Evolutionary conservation across 306 rosid species (phyloP).

Genomic region (Prunus campanulata): DNA sequence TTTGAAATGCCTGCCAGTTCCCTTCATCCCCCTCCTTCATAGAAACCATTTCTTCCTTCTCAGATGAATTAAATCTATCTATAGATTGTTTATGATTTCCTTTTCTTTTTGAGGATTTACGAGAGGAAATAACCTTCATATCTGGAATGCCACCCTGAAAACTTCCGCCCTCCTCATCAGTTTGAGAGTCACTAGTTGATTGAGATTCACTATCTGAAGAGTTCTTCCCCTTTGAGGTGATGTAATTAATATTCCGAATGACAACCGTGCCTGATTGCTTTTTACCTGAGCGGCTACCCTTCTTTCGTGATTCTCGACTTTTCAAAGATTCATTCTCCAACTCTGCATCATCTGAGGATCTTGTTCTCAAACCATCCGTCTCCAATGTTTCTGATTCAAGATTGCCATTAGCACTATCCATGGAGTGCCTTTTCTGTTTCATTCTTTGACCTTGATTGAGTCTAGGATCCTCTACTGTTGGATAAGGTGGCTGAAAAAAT

Average conservation of each 20-base stretch:
- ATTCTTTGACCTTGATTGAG: constrained; percentile 44
- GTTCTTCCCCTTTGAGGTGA: constrained; percentile 60
- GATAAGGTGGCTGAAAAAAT: constrained; percentile 69
- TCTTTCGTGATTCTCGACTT: constrained; percentile 51
- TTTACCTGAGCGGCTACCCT: constrained; percentile 57
- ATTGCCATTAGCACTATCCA: constrained; percentile 65
- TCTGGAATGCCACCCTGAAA: constrained; percentile 24
- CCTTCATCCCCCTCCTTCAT: constrained; percentile 63
- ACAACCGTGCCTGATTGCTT: constrained; percentile 79
- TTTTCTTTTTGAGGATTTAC: constrained; percentile 50
- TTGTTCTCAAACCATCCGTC: constrained; percentile 48
- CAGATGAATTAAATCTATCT: constrained; percentile 42
- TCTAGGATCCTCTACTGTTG: constrained; percentile 64
- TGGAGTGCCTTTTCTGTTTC: constrained; percentile 73
- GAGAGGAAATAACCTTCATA: constrained; percentile 30
- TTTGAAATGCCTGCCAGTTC: constrained; percentile 93
- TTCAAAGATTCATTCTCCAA: constrained; percentile 52
- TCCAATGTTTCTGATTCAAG: constrained; percentile 59
- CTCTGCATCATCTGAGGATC: constrained; percentile 53
- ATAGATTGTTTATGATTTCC: constrained; percentile 39
- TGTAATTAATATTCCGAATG: constrained; percentile 86
- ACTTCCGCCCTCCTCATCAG: constrained; percentile 57
- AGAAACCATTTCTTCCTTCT: constrained; percentile 43
- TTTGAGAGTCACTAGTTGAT: constrained; percentile 62
- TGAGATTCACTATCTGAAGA: constrained; percentile 64